Conservation (phyloP, 345 rosid genomes). For the Hypericum androsaemum region DNA sequence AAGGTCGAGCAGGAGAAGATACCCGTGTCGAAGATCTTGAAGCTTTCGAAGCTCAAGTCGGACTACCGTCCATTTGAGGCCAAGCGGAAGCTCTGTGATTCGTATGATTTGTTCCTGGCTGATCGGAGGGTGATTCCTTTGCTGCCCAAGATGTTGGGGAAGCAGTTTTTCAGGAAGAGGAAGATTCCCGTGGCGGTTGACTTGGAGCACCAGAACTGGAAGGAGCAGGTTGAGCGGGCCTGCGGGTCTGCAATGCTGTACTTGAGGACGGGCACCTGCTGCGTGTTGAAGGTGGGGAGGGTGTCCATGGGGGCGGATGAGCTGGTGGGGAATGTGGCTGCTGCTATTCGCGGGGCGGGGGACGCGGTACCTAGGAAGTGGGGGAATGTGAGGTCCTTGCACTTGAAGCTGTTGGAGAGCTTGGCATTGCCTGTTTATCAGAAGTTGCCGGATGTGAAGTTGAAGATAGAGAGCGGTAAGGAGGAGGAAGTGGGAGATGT, state of each 20-base stretch:
- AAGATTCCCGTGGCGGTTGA: conserved; percentile 54
- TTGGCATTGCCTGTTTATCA: conserved; percentile 68
- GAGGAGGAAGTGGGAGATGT: conserved; percentile 12
- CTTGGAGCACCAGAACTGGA: conserved; percentile 69
- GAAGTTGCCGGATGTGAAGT: conserved; percentile 55
- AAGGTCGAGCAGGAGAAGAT: conserved; percentile 56
- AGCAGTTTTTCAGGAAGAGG: conserved; percentile 58
- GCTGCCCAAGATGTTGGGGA: conserved; percentile 70
- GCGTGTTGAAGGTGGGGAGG: conserved; percentile 58
- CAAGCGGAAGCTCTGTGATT: conserved; percentile 42
- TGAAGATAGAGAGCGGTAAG: conserved; percentile 38
- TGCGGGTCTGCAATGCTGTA: conserved; percentile 56
- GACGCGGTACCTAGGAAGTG: conserved; percentile 60
- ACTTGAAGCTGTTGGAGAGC: conserved; percentile 59
- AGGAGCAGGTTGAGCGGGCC: conserved; percentile 54
- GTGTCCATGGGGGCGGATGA: conserved; percentile 38
- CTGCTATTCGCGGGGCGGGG: conserved; percentile 45
- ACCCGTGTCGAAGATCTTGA: conserved; percentile 53
- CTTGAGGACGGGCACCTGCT: conserved; percentile 57
- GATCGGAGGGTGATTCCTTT: conserved; percentile 44
- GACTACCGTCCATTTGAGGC: conserved; percentile 43
- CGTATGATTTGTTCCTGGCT: conserved; percentile 39
- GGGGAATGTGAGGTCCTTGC: conserved; percentile 61
- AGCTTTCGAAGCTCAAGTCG: conserved; percentile 48
- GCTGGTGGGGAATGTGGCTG: conserved; percentile 46